A percentile compares a stretch with the other conserved stretches of the same genome.
phyloP scores from a whole-genome alignment of 2,329 filamentous ascomycete species.

The Calonectria pauciramosa region DNA sequence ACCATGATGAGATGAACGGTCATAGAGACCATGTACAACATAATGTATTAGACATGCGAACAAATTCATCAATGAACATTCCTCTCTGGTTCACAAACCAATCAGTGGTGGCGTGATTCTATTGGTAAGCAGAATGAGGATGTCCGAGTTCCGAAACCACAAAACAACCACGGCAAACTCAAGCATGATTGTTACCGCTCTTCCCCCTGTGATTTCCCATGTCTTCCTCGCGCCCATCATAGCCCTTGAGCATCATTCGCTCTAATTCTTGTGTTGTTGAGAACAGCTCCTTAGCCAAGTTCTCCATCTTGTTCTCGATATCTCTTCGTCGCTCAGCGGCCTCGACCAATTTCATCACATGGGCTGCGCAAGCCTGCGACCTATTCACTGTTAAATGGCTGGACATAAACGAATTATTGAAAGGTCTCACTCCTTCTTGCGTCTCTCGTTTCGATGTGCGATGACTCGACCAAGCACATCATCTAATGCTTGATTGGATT shows the following conservation, averaged over 20 bases:
- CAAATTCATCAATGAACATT: constrained; percentile 39
- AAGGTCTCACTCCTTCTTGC: constrained; percentile 40
- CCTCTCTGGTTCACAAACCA: constrained; percentile 34
- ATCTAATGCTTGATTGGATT: constrained; percentile 43
- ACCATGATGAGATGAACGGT: constrained; percentile 17
- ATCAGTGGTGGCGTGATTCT: constrained; percentile 41
- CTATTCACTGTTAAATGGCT: constrained; percentile 26
- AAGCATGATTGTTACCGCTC: background rate
- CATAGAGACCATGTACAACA: constrained; percentile 42
- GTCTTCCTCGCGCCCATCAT: constrained; percentile 45
- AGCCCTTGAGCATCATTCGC: constrained; percentile 48
- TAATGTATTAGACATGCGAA: constrained; percentile 42
- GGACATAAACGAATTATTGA: background rate
- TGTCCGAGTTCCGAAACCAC: background rate
- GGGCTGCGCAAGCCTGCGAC: constrained; percentile 26
- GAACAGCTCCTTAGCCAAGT: constrained; percentile 39
- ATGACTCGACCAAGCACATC: constrained; percentile 40
- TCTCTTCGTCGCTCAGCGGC: constrained; percentile 41
- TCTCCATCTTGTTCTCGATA: constrained; percentile 47
- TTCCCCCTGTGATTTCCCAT: constrained; percentile 23
- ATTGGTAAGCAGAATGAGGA: constrained; percentile 17
- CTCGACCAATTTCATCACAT: constrained; percentile 37
- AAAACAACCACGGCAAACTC: background rate
- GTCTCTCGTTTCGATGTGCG: constrained; percentile 40
- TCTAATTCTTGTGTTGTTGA: constrained; percentile 42